Evolutionary conservation across 768 basidiomycete genomes (phyloP), one percentile per base, ranked within the genome.

Genomic region (Kwoniella sp.): DNA sequence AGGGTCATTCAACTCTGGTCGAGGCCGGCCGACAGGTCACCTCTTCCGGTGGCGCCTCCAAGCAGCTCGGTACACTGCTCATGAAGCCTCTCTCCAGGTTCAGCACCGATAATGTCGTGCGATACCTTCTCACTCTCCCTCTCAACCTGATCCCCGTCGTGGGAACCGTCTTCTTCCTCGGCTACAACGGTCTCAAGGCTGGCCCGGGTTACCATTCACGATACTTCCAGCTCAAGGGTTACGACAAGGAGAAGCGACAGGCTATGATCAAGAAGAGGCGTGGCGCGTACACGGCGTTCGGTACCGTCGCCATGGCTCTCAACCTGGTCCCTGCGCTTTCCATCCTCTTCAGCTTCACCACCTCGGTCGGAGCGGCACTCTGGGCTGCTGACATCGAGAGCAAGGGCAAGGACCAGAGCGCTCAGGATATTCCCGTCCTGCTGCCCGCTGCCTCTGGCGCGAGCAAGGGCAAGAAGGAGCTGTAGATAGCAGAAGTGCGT

Each of bases 321-420:
- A 82, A 80, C 62, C 77, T 86, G 39, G 72, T 86, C 38, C 85
- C 85, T 2, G 66, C 84, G 19, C 75, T 79, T 29, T 81, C 82
- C 3, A 79, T 84, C 28, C 64, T 83, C 25, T 84, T 84, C 70
- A 78, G 74, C 34, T 80, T 85, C 66, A 83, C 83, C 0, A 81
- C 80, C 19, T 79, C 82, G 1, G 81, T 85, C 20, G 85, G 85
- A 20, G 84, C 84, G 0, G 85, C 85, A 9, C 73, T 87, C 7
- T 87, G 84, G 84, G 85, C 84, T 0, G 79, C 80, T 23, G 79
- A 83, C 39, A 47, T 86, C n/a, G 84, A 87, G 72, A 79, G 76
- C 47, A 69, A 63, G 45, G 46, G 47, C 32, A 29, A 44, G 33
- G 33, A 26, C 47, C 36, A 17, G 12, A 42, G 20, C 38, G 50